phyloP scores from a whole-genome alignment of 306 rosid genomes.

The Trichosanthes cucumerina region DNA sequence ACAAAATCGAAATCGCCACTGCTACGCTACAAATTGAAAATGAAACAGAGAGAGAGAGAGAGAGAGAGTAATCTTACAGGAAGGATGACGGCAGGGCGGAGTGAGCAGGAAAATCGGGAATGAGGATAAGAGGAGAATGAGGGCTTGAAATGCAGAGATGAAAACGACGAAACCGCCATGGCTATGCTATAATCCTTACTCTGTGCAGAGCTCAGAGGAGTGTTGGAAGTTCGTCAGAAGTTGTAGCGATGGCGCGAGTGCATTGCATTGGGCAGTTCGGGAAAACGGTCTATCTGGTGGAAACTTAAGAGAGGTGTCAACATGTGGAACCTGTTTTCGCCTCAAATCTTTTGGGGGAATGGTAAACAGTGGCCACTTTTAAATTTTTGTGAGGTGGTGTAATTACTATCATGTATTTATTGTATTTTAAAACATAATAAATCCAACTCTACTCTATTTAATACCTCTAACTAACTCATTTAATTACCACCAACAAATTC shows the following conservation, averaged over 20 bases:
- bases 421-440: too few species aligned
- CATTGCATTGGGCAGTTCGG: not conserved
- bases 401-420: too few species aligned
- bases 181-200: not conserved
- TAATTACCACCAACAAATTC: too few species aligned
- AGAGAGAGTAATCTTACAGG: slow-evolving; percentile 28
- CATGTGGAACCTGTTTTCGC: not conserved
- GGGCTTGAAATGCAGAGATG: slow-evolving; percentile 14
- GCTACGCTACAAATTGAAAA: not conserved
- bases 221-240: too few species aligned
- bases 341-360: too few species aligned
- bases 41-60: not conserved
- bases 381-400: too few species aligned
- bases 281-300: not conserved
- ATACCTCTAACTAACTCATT: too few species aligned
- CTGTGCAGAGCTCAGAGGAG: not conserved
- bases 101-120: slow-evolving; percentile 11
- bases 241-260: not conserved
- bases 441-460: too few species aligned
- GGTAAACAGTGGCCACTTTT: too few species aligned
- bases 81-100: slow-evolving; percentile 68
- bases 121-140: slow-evolving; percentile 6
- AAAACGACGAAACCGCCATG: slow-evolving; percentile 9
- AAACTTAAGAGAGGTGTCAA: not conserved
- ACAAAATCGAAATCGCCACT: not conserved